A percentile compares a stretch with the other conserved stretches of the same genome.
These are phyloP conservation scores for Pichia sp. DNA, from an alignment of 1,139 yeast genomes.

Conservation along the genomic window DNA sequence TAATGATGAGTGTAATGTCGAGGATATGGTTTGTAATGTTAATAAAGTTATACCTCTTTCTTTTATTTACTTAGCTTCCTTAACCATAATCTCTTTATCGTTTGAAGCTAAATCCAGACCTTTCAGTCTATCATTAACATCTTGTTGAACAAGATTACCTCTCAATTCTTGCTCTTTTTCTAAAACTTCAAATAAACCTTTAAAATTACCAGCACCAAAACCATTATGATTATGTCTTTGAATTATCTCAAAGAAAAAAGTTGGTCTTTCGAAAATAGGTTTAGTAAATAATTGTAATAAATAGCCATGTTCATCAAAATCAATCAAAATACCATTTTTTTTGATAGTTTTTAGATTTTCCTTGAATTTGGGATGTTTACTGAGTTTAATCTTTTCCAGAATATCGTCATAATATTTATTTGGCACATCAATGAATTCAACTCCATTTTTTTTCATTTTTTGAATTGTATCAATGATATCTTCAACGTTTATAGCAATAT, in stretches of 20 bases:
- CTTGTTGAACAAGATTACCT: constrained; percentile 38
- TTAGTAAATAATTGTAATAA: constrained; percentile 72
- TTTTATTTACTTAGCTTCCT: too few relatives aligned
- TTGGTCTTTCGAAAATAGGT: constrained; percentile 73
- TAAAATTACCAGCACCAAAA: constrained; percentile 84
- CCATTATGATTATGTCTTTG: constrained; percentile 77
- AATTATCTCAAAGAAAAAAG: constrained; percentile 71
- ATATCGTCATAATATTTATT: constrained; percentile 48
- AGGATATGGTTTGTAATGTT: too few relatives aligned
- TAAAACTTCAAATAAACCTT: constrained; percentile 69
- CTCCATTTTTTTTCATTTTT: constrained; percentile 50
- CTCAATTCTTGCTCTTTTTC: constrained; percentile 54
- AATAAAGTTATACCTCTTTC: too few relatives aligned
- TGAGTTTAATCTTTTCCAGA: constrained; percentile 33
- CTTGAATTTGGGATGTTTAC: constrained; percentile 36
- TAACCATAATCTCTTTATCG: too few relatives aligned
- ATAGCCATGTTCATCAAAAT: constrained; percentile 67
- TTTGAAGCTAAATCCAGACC: not conserved
- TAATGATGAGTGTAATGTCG: too few relatives aligned
- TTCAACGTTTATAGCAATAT: constrained; percentile 60
- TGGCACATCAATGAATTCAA: constrained; percentile 61
- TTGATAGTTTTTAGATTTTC: constrained; percentile 40
- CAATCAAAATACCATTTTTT: constrained; percentile 55
- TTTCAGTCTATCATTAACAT: not conserved
- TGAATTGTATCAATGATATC: constrained; percentile 55